Evolutionary conservation across 177 flowering plant species (phyloP).

Genomic region (Vitis hybrid): DNA sequence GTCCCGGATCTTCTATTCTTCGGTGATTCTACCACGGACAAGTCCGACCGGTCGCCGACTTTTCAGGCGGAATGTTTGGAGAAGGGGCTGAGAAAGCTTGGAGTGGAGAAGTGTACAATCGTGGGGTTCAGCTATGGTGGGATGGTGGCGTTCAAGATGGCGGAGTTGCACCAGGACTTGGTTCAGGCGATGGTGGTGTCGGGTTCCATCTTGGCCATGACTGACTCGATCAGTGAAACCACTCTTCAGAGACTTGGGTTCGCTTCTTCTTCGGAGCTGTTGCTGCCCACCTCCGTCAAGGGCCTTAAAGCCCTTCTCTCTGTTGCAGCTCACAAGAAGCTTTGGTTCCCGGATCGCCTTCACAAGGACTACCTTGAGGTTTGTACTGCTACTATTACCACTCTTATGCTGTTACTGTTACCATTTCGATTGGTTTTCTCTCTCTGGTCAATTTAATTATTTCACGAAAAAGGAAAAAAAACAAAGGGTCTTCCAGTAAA

Average conservation of each 20-base stretch:
- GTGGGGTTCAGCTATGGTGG: constrained; percentile 97
- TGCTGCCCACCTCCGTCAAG: constrained; percentile 68
- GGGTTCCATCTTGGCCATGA: constrained; percentile 70
- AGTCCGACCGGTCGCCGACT: constrained; percentile 59
- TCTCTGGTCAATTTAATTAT: neutral
- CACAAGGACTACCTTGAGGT: constrained; percentile 83
- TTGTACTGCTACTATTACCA: neutral
- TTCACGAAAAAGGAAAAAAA: too few relatives aligned
- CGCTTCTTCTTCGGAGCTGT: constrained; percentile 62
- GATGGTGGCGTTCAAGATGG: constrained; percentile 85
- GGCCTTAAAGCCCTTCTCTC: constrained; percentile 75
- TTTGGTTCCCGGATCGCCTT: constrained; percentile 78
- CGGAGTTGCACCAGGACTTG: constrained; percentile 58
- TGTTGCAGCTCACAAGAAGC: constrained; percentile 64
- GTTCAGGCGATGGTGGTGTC: constrained; percentile 68
- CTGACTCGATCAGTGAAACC: constrained; percentile 50
- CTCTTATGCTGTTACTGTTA: too few relatives aligned
- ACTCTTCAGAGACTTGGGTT: constrained; percentile 55
- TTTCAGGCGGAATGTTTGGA: constrained; percentile 80
- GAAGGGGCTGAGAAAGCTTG: constrained; percentile 53
- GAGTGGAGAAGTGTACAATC: constrained; percentile 61
- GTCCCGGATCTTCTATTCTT: constrained; percentile 91
- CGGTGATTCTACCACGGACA: constrained; percentile 61
- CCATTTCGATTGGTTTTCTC: neutral
- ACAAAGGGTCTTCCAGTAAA: too few relatives aligned